Evolutionary conservation across 768 basidiomycete species (phyloP).

Genomic region (Mycena leptocephala): DNA sequence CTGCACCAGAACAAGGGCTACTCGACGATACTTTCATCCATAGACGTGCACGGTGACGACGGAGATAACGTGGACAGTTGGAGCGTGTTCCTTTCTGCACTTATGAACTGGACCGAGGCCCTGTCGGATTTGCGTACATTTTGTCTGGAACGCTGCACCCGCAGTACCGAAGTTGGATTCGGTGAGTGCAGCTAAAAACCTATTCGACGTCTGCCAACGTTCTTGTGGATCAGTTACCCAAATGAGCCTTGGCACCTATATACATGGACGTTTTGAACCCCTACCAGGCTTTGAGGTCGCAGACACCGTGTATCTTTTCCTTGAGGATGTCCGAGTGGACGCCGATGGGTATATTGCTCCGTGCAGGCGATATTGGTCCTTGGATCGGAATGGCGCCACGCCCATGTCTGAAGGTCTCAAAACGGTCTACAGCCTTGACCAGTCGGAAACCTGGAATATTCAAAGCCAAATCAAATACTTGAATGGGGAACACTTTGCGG

Average conservation of each 20-base stretch:
- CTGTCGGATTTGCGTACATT: not conserved
- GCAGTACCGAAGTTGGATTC: slow-evolving; percentile 13
- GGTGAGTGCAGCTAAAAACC: not conserved
- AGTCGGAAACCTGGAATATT: not conserved
- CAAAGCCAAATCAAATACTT: not conserved
- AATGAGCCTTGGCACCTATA: not conserved
- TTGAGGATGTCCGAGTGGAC: slow-evolving; percentile 8
- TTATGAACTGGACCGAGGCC: not conserved
- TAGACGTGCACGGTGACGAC: slow-evolving; percentile 6
- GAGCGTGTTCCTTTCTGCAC: not conserved
- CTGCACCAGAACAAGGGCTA: not conserved
- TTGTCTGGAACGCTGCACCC: not conserved
- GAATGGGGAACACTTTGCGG: not conserved
- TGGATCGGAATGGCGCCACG: not conserved
- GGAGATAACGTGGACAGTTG: slow-evolving; percentile 16
- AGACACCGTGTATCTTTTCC: slow-evolving; percentile 13
- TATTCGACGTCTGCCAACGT: not conserved
- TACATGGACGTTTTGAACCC: not conserved
- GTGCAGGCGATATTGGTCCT: slow-evolving; percentile 1
- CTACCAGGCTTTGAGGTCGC: not conserved
- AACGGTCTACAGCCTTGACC: not conserved
- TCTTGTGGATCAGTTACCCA: not conserved
- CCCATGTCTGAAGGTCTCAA: slow-evolving; percentile 2
- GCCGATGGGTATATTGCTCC: slow-evolving; percentile 3
- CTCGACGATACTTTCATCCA: not conserved